Conservation (phyloP, 257 asterid genomes). For the Vinca minor region DNA sequence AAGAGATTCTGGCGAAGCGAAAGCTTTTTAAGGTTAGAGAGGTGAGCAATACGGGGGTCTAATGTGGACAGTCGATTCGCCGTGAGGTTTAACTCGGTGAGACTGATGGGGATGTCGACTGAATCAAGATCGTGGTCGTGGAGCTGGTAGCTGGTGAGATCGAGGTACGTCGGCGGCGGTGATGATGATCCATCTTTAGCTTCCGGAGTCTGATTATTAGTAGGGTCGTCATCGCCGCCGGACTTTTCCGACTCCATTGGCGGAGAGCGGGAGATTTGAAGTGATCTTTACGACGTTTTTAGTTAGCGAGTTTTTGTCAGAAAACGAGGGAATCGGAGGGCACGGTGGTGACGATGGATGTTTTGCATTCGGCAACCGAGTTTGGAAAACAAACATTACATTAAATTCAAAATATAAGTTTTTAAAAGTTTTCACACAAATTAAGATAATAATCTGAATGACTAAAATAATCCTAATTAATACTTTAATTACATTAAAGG, state of each 20-base stretch:
- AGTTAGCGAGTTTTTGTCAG: no score
- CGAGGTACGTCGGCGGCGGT: constrained; percentile 27
- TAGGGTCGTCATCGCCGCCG: not conserved
- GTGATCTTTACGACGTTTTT: no score
- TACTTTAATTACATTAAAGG: no score
- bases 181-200: constrained; percentile 28
- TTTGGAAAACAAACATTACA: no score
- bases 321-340: not conserved
- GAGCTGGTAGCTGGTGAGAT: constrained; percentile 85
- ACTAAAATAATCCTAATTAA: no score
- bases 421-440: no score
- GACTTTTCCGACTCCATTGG: constrained; percentile 5
- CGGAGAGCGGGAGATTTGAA: not conserved
- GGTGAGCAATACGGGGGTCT: constrained; percentile 75
- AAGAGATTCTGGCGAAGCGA: constrained; percentile 88
- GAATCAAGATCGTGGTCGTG: constrained; percentile 79
- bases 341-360: not conserved
- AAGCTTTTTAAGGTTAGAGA: constrained; percentile 67
- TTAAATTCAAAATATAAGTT: no score
- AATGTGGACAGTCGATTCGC: constrained; percentile 72
- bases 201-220: not conserved
- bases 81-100: constrained; percentile 78
- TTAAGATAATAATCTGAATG: no score
- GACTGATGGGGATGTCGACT: constrained; percentile 56
- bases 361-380: not conserved